phyloP scores from a whole-genome alignment of 352 stramenopile species.

The Pythium dissotocum region DNA sequence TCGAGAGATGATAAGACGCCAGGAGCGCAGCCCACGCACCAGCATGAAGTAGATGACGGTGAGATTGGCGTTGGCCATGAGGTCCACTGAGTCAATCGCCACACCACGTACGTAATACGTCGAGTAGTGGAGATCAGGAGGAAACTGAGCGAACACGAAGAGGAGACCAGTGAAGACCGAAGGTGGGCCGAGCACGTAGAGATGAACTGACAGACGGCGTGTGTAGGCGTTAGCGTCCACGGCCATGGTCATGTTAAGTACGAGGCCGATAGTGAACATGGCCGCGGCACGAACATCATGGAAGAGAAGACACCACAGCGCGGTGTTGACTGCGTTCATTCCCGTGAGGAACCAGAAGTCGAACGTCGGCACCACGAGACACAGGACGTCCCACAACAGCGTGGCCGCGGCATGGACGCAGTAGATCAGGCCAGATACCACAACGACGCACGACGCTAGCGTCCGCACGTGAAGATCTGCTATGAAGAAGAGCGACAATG shows the following conservation, averaged over 20 bases:
- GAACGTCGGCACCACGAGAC: not conserved
- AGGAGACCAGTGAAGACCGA: not conserved
- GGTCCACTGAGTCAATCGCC: not conserved
- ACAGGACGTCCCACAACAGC: not conserved
- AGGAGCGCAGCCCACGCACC: not conserved
- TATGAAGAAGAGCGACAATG: not conserved
- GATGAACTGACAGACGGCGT: not conserved
- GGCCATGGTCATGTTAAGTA: not conserved
- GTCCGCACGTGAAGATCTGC: not conserved
- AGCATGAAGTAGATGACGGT: not conserved
- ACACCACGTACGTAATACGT: not conserved
- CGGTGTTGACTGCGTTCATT: not conserved
- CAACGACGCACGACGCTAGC: not conserved
- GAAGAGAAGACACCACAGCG: not conserved
- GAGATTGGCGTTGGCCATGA: not conserved
- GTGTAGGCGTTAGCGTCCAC: not conserved
- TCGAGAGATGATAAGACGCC: not conserved
- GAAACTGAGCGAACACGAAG: not conserved
- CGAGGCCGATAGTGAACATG: not conserved
- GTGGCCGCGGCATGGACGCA: not conserved
- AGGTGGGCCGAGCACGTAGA: not conserved
- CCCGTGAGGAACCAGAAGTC: not conserved
- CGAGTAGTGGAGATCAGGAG: not conserved
- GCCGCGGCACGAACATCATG: not conserved
- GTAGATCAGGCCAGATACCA: not conserved